A percentile compares a stretch with the other conserved stretches of the same genome.
Conservation (phyloP, 2,329 filamentous ascomycete genomes). For the Aureobasidium leucospermi region DNA sequence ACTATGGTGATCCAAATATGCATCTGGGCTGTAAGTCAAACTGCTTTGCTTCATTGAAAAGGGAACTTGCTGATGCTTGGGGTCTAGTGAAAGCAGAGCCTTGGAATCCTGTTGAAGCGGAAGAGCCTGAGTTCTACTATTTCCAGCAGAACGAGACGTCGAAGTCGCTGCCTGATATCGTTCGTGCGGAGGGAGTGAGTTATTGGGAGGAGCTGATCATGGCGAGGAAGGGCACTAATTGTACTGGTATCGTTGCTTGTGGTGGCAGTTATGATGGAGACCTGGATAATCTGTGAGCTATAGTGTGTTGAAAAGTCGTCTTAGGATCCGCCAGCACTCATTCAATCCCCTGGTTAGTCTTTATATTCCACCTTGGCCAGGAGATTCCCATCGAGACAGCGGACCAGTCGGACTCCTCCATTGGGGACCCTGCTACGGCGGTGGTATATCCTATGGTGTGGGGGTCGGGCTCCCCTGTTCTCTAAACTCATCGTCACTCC, state of each 20-base stretch:
- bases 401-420: too few relatives aligned
- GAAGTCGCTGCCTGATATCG: slow-evolving; percentile 33
- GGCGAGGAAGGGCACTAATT: slow-evolving; percentile 19
- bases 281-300: not conserved
- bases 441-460: too few relatives aligned
- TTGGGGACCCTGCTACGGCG: too few relatives aligned
- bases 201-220: slow-evolving; percentile 25
- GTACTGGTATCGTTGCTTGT: slow-evolving; percentile 20
- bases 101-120: slow-evolving; percentile 9
- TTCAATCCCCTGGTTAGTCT: too few relatives aligned
- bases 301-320: too few relatives aligned
- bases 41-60: not conserved
- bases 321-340: too few relatives aligned
- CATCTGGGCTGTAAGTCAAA: slow-evolving; percentile 20
- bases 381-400: too few relatives aligned
- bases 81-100: slow-evolving; percentile 14
- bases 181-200: slow-evolving; percentile 36
- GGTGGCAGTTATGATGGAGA: slow-evolving; percentile 15
- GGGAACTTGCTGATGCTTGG: slow-evolving; percentile 8
- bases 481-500: too few relatives aligned
- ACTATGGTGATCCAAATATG: slow-evolving; percentile 36
- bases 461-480: too few relatives aligned
- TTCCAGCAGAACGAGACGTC: slow-evolving; percentile 7
- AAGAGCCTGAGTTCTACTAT: slow-evolving; percentile 11
- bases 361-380: too few relatives aligned